Evolutionary conservation across 257 asterid genomes (phyloP).

Genomic region (Nemophila menziesii): DNA sequence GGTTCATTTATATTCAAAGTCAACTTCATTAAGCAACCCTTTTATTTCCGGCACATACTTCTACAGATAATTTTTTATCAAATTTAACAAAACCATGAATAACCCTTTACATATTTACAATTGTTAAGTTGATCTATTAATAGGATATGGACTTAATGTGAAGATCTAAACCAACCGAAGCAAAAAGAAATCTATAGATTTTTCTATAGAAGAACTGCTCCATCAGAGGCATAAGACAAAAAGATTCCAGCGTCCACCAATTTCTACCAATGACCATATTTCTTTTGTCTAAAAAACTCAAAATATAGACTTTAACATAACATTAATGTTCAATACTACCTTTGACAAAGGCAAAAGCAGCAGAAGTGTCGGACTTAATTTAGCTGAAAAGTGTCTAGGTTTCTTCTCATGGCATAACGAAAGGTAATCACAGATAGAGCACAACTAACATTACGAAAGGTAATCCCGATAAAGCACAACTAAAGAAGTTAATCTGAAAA

Average conservation of each 20-base stretch:
- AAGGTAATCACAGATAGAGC: conserved; percentile 78
- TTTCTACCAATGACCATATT: conserved; percentile 40
- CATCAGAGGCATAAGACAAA: conserved; percentile 36
- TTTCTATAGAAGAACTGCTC: conserved; percentile 50
- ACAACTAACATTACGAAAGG: conserved; percentile 57
- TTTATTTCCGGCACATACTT: too few relatives aligned
- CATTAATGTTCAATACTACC: too few relatives aligned
- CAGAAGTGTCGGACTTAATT: conserved; percentile 71
- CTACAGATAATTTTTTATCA: too few relatives aligned
- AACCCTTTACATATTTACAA: too few relatives aligned
- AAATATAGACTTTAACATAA: too few relatives aligned
- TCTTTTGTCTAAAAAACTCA: too few relatives aligned
- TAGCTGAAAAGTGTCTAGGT: conserved; percentile 63
- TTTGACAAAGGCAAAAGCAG: too few relatives aligned
- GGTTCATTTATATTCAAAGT: too few relatives aligned
- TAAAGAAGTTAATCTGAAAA: conserved; percentile 28
- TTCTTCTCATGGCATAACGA: conserved; percentile 72
- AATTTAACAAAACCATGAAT: too few relatives aligned
- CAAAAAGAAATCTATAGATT: conserved; percentile 61
- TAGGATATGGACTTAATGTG: conserved; percentile 64
- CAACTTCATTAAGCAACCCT: too few relatives aligned
- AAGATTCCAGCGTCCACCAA: conserved; percentile 51
- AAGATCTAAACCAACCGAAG: too few relatives aligned
- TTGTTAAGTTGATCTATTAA: conserved; percentile 24
- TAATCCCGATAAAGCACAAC: conserved; percentile 36